Evolutionary conservation across 1,284 basidiomycete species (phyloP), one percentile per base, ranked within the genome.

Genomic region (Pseudozyma flocculosa): DNA sequence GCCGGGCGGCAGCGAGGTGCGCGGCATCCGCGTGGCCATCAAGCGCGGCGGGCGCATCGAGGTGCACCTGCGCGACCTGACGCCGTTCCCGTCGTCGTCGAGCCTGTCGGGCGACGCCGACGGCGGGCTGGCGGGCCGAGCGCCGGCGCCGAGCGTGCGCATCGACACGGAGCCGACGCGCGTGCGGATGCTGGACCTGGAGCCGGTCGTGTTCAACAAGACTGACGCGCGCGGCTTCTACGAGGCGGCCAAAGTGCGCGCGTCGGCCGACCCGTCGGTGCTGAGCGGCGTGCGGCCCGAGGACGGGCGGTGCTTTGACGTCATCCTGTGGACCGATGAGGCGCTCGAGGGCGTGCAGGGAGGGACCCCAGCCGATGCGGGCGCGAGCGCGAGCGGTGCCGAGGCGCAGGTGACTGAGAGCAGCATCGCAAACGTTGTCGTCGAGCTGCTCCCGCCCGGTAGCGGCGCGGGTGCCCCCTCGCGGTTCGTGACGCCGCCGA

Each of bases 171-270:
- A 37, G 43, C 57, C 62, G 13, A 65, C 62, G 26, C 41, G 57
- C 13, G 57, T 65, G 19, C 41, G 62, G 1, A 60, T 50, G 22
- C 40, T 61, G 54, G 57, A 61, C 15, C 40, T 65, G 48, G 62
- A 65, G 38, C 62, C 62, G 29, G n/a, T 65, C 7, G 57, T 61
- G 34, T 61, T 65, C 46, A 65, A 65, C 62, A 65, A 65, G 57
- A 65, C 62, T 11, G 54, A 65, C 24, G 62, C 57, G 29, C 53
- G 62, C 14, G 57, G 51, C 2, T 53, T 61, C 48, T 65, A 65
- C 54, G 62, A 65, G 42, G 54, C 53, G 19, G 62, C 62, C 17
- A 61, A 60, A 46, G 50, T 53, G 34, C 42, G 62, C 1, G 57
- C 49, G 4, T 54, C 50, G 14, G 62, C 62, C 2, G 57, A 60